phyloP scores from a whole-genome alignment of 768 basidiomycete species.

The Brasilioporus rufonigricans region DNA sequence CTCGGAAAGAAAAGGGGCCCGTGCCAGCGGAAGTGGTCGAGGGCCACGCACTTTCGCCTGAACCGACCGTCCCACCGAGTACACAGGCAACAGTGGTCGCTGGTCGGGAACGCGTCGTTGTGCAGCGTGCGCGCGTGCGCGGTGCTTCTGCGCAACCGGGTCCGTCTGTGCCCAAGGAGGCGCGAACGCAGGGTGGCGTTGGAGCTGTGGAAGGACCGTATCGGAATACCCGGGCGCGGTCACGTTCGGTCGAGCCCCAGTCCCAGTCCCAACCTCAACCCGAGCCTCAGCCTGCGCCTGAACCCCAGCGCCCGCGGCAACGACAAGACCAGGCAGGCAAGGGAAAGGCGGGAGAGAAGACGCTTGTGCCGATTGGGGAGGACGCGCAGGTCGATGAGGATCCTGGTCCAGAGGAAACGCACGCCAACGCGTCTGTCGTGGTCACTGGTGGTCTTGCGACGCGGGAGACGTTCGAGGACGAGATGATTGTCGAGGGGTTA shows the following conservation, averaged over 20 bases:
- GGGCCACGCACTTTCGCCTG: background rate
- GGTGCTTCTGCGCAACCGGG: conserved; percentile 15
- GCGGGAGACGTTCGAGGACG: conserved; percentile 18
- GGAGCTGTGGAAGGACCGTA: conserved; percentile 4
- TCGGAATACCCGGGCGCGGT: conserved; percentile 23
- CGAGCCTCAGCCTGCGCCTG: background rate
- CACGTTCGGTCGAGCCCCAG: conserved; percentile 19
- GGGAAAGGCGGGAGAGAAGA: conserved; percentile 4
- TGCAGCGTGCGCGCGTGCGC: conserved; percentile 3
- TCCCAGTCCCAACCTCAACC: background rate
- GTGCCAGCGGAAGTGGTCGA: background rate
- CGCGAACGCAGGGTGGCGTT: background rate
- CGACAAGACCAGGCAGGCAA: background rate
- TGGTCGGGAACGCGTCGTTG: background rate
- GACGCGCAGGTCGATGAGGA: background rate
- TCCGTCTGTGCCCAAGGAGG: conserved; percentile 1
- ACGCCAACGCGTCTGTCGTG: background rate
- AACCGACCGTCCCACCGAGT: background rate
- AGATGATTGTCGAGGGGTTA: conserved; percentile 23
- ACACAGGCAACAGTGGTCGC: conserved; percentile 10
- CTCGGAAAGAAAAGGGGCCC: conserved; percentile 6
- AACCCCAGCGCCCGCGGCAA: background rate
- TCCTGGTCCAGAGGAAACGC: background rate
- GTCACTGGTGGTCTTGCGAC: background rate
- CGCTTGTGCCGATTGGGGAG: conserved; percentile 7